Evolutionary conservation across 306 rosid species (phyloP).

Genomic region (Calophaca sinica): DNA sequence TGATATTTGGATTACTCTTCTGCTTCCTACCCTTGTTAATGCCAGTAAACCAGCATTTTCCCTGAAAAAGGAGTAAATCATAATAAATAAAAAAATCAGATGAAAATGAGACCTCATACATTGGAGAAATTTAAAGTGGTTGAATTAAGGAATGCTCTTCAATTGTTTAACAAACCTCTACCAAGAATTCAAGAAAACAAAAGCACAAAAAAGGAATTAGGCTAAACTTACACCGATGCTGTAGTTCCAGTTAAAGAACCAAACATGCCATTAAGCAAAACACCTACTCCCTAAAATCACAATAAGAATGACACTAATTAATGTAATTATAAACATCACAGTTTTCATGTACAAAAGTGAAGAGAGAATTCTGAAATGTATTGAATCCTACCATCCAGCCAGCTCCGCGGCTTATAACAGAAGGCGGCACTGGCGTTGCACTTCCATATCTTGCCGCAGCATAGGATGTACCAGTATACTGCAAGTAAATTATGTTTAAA

Average conservation of each 20-base stretch:
- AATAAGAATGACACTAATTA: not conserved
- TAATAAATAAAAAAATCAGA: not conserved
- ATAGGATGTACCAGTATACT: conserved; percentile 83
- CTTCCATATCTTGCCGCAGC: conserved; percentile 82
- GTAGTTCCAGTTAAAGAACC: conserved; percentile 74
- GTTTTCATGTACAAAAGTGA: not conserved
- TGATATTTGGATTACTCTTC: conserved; percentile 89
- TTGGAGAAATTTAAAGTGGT: not conserved
- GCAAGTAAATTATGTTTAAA: conserved; percentile 19
- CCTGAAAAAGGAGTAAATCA: conserved; percentile 38
- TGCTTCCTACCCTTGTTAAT: conserved; percentile 81
- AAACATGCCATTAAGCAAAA: conserved; percentile 70
- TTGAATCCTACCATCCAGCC: conserved; percentile 78
- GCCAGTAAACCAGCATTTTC: conserved; percentile 88
- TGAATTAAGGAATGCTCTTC: not conserved
- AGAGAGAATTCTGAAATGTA: conserved; percentile 27
- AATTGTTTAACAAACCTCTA: not conserved
- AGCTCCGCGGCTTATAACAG: conserved; percentile 74
- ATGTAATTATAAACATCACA: not conserved
- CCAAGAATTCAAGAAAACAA: not conserved
- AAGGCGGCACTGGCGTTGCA: conserved; percentile 89
- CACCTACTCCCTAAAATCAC: conserved; percentile 69
- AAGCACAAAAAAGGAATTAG: not conserved
- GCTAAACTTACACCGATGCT: conserved; percentile 71
- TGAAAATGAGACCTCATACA: not conserved